phyloP scores from a whole-genome alignment of 306 rosid genomes.

The Pyrus communis region DNA sequence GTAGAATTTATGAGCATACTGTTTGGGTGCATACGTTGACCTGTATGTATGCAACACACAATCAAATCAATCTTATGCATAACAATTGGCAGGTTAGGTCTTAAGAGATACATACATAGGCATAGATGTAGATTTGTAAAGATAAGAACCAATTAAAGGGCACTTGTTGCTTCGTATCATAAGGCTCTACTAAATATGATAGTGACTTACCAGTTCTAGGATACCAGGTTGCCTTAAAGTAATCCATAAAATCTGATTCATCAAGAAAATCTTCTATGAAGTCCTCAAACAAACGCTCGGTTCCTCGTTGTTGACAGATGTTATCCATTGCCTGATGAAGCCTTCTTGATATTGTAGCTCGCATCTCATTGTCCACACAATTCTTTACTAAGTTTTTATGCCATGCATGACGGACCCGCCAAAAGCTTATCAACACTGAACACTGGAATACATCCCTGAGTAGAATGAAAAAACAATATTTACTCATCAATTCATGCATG shows the following conservation, averaged over 20 bases:
- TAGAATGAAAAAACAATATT: conserved; percentile 15
- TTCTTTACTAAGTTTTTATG: conserved; percentile 66
- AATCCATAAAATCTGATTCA: conserved; percentile 64
- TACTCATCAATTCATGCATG: conserved; percentile 7
- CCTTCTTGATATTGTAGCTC: conserved; percentile 48
- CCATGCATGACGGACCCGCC: conserved; percentile 85
- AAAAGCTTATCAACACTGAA: conserved; percentile 64
- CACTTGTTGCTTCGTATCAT: background rate
- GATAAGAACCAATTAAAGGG: background rate
- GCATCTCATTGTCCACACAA: conserved; percentile 47
- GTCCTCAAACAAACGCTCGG: conserved; percentile 50
- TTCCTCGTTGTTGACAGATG: conserved; percentile 48
- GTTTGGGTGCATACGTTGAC: no score
- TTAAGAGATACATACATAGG: background rate
- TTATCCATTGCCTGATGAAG: conserved; percentile 57
- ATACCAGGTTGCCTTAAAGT: conserved; percentile 82
- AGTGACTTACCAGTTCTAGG: conserved; percentile 65
- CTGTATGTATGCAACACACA: background rate
- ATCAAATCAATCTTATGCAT: background rate
- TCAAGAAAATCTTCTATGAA: conserved; percentile 65
- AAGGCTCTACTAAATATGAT: conserved; percentile 11
- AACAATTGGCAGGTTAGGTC: background rate
- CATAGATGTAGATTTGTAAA: background rate
- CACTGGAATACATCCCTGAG: conserved; percentile 85
- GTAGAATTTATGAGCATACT: background rate